Base-by-base conservation (phyloP, 1,284 basidiomycete species). In the Hemileia vastatrix region DNA sequence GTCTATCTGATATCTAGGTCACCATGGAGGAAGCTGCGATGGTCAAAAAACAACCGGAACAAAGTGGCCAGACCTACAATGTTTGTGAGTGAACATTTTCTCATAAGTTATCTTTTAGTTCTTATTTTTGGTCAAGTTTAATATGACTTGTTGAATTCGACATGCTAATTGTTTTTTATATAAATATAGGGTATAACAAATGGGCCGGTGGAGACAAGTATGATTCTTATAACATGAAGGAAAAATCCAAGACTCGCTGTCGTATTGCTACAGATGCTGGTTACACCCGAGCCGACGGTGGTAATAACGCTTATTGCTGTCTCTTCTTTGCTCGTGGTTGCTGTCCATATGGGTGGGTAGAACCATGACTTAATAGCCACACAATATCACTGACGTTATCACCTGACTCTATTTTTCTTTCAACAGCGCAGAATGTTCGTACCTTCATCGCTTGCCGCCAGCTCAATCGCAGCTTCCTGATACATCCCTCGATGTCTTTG, bases 171-270 rank as follows among this genome's bases (percentile, higher is more conserved):
- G 69, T 60, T 54, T 36, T 59, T 64, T 76, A 67, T 60, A 56
- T 71, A 90, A 93, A 97, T 77, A 88, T 95, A 64, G 97, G 94
- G 94, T 97, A 97, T 78, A 95, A 97, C 78, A 97, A 97, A 79
- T 97, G 92, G 90, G 91, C 92, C 40, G 88, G 92, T 66, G 91
- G 91, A 63, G 91, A 95, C 75, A 83, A 89, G 55, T 92, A 94
- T 77, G 92, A 95, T 73, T 87, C 84, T 65, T 89, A 93, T 72
- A 92, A 90, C 49, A 90, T 88, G 87, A 95, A 95, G 83, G 84
- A 84, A 54, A 92, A 95, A 77, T 87, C 88, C 0, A 86, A 91
- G 76, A 90, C 88, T 9, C 84, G 92, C 62, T 96, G 93, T 77
- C 84, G 86, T 73, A 86, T 98, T 76, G 85, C 87, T 70, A 82